A percentile compares a stretch with the other conserved stretches of the same genome.
Evolutionary conservation across 2,329 filamentous ascomycete genomes (phyloP).

Genomic region (Calonectria hawksworthii): DNA sequence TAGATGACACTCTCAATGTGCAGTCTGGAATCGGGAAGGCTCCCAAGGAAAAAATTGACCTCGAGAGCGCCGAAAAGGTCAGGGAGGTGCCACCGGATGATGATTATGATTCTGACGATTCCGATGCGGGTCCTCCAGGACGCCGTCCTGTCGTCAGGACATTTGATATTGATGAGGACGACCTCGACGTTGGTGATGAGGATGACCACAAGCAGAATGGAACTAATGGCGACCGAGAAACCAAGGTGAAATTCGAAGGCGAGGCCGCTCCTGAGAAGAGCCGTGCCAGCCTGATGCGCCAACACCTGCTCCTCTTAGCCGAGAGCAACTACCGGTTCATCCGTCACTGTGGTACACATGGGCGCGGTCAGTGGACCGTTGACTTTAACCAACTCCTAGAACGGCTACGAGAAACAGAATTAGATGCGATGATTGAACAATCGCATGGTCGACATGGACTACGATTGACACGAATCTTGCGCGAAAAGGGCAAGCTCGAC

Average conservation of each 20-base stretch:
- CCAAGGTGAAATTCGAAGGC: constrained; percentile 68
- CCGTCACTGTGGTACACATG: constrained; percentile 73
- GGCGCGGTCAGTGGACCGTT: constrained; percentile 83
- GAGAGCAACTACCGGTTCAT: constrained; percentile 79
- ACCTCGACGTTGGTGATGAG: constrained; percentile 52
- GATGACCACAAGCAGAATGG: constrained; percentile 30
- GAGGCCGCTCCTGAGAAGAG: constrained; percentile 56
- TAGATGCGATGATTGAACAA: constrained; percentile 85
- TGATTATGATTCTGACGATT: constrained; percentile 54
- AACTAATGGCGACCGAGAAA: constrained; percentile 53
- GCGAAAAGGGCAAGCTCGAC: constrained; percentile 92
- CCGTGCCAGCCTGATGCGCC: constrained; percentile 73
- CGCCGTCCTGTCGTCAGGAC: constrained; percentile 29
- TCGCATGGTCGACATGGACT: constrained; percentile 83
- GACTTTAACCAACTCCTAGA: constrained; percentile 83
- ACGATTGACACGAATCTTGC: constrained; percentile 87
- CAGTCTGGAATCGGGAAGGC: constrained; percentile 71
- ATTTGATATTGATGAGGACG: constrained; percentile 49
- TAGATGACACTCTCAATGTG: constrained; percentile 67
- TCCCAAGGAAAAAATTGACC: constrained; percentile 61
- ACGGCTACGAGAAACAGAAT: constrained; percentile 79
- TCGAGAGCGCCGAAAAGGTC: constrained; percentile 64
- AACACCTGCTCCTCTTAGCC: constrained; percentile 80
- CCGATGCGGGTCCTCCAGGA: constrained; percentile 47
- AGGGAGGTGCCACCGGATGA: constrained; percentile 52